Evolutionary conservation across 768 basidiomycete genomes (phyloP).

Genomic region (Pleurotus ostreatus): DNA sequence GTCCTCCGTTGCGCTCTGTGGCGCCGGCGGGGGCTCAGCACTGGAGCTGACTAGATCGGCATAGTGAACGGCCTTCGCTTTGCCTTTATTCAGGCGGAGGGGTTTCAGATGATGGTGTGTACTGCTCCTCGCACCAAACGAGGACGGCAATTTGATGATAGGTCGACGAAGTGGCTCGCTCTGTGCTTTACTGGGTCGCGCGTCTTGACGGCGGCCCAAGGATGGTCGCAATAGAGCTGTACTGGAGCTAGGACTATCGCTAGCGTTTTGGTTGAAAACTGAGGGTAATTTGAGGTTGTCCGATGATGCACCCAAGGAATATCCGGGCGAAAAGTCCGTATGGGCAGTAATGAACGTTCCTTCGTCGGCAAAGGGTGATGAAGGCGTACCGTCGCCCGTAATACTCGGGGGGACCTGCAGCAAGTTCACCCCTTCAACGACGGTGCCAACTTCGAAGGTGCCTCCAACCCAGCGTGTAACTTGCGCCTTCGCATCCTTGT

Average conservation of each 20-base stretch:
- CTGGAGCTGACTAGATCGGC: constrained; percentile 18
- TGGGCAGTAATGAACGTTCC: constrained; percentile 24
- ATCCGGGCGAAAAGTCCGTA: constrained; percentile 14
- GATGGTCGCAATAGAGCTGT: constrained; percentile 14
- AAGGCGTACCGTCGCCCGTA: not conserved
- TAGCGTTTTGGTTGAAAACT: not conserved
- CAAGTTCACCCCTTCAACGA: constrained; percentile 61
- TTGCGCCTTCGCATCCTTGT: constrained; percentile 21
- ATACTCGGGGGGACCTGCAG: constrained; percentile 25
- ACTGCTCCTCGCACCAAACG: constrained; percentile 6
- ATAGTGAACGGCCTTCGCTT: constrained; percentile 37
- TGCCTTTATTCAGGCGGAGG: constrained; percentile 20
- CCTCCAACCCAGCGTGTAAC: constrained; percentile 58
- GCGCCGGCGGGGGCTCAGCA: constrained; percentile 14
- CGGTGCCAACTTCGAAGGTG: constrained; percentile 75
- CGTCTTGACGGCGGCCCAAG: not conserved
- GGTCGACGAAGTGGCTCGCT: constrained; percentile 16
- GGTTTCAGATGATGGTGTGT: not conserved
- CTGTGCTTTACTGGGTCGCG: constrained; percentile 11
- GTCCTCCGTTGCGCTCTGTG: constrained; percentile 42
- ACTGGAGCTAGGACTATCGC: constrained; percentile 13
- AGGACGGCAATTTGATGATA: constrained; percentile 16
- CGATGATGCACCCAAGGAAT: not conserved
- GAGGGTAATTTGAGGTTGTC: not conserved
- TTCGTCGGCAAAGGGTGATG: constrained; percentile 10